Percentiles rank a stretch among this genome's conserved stretches.
These are phyloP conservation scores for Cordyceps fumosorosea DNA, from an alignment of 2,329 filamentous ascomycete species.

Conservation along the genomic window DNA sequence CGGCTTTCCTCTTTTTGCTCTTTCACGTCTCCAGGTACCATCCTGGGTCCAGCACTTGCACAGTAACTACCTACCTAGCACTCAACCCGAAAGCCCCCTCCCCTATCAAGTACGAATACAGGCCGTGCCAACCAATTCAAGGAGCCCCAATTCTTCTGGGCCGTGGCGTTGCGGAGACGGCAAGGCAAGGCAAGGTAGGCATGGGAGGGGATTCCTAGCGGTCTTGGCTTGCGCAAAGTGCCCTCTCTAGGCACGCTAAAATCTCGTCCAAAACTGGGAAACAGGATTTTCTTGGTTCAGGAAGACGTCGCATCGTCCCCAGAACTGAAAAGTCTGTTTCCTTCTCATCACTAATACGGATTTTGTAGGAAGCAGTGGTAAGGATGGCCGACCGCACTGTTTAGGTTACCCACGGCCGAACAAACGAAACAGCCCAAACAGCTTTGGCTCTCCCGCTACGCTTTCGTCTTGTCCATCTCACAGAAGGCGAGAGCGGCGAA, in stretches of 20 bases:
- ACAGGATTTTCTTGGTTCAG: neutral
- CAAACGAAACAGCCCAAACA: neutral
- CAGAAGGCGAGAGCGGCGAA: neutral
- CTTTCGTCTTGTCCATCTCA: neutral
- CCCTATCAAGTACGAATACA: no score
- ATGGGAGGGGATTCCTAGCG: neutral
- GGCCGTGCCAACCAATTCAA: neutral
- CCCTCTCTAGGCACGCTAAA: neutral
- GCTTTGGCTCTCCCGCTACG: neutral
- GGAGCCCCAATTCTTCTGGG: neutral
- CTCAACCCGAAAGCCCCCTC: no score
- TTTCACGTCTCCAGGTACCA: neutral
- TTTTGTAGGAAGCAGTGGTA: neutral
- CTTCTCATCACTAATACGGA: neutral
- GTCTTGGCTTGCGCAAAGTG: conserved; percentile 5
- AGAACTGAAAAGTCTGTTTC: neutral
- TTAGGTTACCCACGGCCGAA: neutral
- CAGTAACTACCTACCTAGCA: no score
- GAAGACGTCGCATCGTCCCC: neutral
- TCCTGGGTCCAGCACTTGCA: neutral
- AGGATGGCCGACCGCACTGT: neutral
- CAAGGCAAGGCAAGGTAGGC: neutral
- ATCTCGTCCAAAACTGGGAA: conserved; percentile 2
- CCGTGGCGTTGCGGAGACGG: conserved; percentile 10
- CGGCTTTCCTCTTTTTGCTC: neutral